Base-by-base conservation (phyloP, 257 asterid species). In the Fraxinus anomala region DNA sequence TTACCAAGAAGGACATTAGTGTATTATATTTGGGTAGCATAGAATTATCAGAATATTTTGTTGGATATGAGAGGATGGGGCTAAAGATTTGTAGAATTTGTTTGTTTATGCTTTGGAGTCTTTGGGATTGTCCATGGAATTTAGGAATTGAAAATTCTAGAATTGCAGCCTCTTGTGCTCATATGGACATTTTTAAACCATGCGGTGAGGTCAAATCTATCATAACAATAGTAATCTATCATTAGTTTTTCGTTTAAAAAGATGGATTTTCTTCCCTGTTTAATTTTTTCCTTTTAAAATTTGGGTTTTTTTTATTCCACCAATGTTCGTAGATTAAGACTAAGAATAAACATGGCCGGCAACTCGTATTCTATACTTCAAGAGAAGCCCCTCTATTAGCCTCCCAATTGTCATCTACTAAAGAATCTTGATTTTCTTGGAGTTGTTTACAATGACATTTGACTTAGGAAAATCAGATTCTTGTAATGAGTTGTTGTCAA, bases 71-170 rank as follows among this genome's bases (percentile, higher is more conserved):
- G 66, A 56, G 26, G 66, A 56, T 56, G 66, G 66, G 26, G 11
- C 11, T 56, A 56, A 24, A 21, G 30, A 8, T 23, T 61, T 61
- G 83, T 73, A 17, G 10, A 56, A 56, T 72, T 81, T 76, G 88
- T 81, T 39, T 26, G 82, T 10, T 79, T 72, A 40, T 76, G 82
- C 21, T 47, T 78, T 79, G 85, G 83, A 76, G 78, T 2, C 34
- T 76, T 10, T 10, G 30, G 69, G 73, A 4, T 81, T 78, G 87
- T 78, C 85, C 59, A 67, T 40, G 17, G 80, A 81, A 81, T 81
- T 75, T 84, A 31, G 72, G 23, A 47, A 51, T 30, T 51, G 69
- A 36, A 28, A 26, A 68, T 36, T 21, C 13, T 21, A 67, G 1
- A 54, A 61, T 0, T 23, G 12, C 65, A 11, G 36, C 42, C 76